A percentile compares a stretch with the other conserved stretches of the same genome.
These are phyloP conservation scores for Neoscytalidium dimidiatum DNA, from an alignment of 2,329 filamentous ascomycete species.

Conservation along the genomic window DNA sequence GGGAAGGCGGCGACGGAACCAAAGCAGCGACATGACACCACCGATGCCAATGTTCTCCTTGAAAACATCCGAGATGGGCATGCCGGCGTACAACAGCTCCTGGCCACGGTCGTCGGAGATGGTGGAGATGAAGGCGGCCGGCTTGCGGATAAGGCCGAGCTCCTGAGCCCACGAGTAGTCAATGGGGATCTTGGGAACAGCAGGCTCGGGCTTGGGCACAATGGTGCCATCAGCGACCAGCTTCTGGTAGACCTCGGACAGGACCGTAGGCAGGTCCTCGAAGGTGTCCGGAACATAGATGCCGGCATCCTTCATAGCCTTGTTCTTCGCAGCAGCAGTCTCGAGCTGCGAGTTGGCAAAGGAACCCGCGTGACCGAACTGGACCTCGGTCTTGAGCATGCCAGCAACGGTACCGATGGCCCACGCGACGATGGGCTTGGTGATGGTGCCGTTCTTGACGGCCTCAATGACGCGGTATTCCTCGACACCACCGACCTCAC, in stretches of 20 bases:
- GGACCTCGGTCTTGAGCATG: conserved; percentile 99
- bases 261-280: conserved; percentile 81
- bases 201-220: conserved; percentile 81
- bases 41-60: conserved; percentile 98
- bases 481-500: conserved; percentile 98
- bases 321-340: conserved; percentile 95
- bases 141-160: conserved; percentile 98
- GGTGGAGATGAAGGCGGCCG: conserved; percentile 98
- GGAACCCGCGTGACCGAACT: conserved; percentile 97
- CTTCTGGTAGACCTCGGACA: conserved; percentile 83
- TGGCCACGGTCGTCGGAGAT: conserved; percentile 99
- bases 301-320: conserved; percentile 91
- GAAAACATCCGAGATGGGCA: conserved; percentile 99
- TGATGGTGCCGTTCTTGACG: conserved; percentile 90
- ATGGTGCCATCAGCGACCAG: conserved; percentile 84
- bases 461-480: conserved; percentile 99
- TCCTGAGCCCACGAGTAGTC: conserved; percentile 99
- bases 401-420: conserved; percentile 98
- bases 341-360: conserved; percentile 99
- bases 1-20: conserved; percentile 98
- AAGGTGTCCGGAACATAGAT: conserved; percentile 95
- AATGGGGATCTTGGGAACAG: conserved; percentile 97
- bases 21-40: conserved; percentile 99
- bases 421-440: conserved; percentile 98
- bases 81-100: conserved; percentile 96